Evolutionary conservation across 106 monocot genomes (phyloP), one percentile per base, ranked within the genome.

Genomic region (Platanthera zijinensis): DNA sequence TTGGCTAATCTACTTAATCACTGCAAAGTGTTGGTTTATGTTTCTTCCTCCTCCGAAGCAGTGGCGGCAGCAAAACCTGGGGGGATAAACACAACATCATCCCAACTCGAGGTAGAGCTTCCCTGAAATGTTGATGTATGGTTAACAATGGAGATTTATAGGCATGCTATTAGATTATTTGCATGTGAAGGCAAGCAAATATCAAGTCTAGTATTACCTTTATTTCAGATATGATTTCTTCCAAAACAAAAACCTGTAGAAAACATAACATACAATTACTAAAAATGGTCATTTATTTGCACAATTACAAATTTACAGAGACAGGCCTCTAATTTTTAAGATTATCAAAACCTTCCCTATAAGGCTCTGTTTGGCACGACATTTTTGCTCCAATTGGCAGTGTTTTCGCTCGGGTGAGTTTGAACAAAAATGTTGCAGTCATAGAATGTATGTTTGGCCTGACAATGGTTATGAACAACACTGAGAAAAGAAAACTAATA

Each of bases 11-110:
- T 15, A 56, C 59, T 59, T 21, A 6, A 18, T 61, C 25, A 19
- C 74, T 79, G 73, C 73, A 62, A 72, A n/a, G 59, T 57, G 9
- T 6, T 66, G 14, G 30, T 47, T 10, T 15, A 51, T 4, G 21
- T 47, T 52, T 81, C 69, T 50, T 83, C 68, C 19, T 25, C n/a
- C n/a, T 52, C 68, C 0, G 71, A 3, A 53, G 51, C 69, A 10
- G 76, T 56, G 6, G 86, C 71, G 19, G 81, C 77, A 57, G 91
- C 76, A 30, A 96, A 91, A 51, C 96, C 96, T 57, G 96, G 91
- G 62, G 96, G 93, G 63, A 93, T 87, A 73, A 96, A 96, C 19
- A 96, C 87, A 30, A 87, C 78, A 74, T 96, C 90, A 76, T 93
- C 87, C 90, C 93, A 96, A 67, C 93, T 77, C 17, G 90, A 86